phyloP scores from a whole-genome alignment of 345 rosid species.

The Excoecaria cochinchinensis region DNA sequence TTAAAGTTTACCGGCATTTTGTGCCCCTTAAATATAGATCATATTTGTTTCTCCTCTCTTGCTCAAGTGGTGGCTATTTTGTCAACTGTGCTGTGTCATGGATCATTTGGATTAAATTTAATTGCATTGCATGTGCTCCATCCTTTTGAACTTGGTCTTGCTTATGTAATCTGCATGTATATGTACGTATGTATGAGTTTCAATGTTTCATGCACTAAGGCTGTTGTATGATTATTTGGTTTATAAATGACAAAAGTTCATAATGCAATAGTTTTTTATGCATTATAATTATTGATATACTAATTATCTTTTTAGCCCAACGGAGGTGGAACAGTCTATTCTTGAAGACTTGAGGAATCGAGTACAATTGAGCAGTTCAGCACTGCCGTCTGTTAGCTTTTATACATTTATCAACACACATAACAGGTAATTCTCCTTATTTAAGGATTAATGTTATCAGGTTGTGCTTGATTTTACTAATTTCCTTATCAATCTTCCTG shows the following conservation, averaged over 20 bases:
- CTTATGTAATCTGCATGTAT: neutral
- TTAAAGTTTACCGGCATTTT: neutral
- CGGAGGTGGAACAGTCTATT: conserved; percentile 86
- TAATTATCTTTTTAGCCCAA: conserved; percentile 48
- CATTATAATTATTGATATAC: conserved; percentile 3
- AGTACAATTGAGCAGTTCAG: conserved; percentile 76
- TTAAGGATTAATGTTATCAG: conserved; percentile 1
- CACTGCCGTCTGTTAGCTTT: conserved; percentile 90
- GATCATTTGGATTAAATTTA: neutral
- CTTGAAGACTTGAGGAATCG: conserved; percentile 95
- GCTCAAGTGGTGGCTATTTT: neutral
- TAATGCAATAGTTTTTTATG: neutral
- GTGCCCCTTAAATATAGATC: neutral
- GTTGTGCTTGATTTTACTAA: conserved; percentile 4
- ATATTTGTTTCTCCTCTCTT: neutral
- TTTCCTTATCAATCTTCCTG: conserved; percentile 14
- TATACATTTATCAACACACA: conserved; percentile 89
- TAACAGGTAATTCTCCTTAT: conserved; percentile 57
- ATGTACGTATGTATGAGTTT: neutral
- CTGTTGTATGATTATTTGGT: neutral
- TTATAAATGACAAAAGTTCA: neutral
- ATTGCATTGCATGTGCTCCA: neutral
- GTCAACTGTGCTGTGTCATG: neutral
- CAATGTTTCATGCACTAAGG: neutral
- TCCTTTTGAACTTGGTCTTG: neutral